phyloP scores from a whole-genome alignment of 1,284 basidiomycete species.

The Taiwanofungus camphoratus region DNA sequence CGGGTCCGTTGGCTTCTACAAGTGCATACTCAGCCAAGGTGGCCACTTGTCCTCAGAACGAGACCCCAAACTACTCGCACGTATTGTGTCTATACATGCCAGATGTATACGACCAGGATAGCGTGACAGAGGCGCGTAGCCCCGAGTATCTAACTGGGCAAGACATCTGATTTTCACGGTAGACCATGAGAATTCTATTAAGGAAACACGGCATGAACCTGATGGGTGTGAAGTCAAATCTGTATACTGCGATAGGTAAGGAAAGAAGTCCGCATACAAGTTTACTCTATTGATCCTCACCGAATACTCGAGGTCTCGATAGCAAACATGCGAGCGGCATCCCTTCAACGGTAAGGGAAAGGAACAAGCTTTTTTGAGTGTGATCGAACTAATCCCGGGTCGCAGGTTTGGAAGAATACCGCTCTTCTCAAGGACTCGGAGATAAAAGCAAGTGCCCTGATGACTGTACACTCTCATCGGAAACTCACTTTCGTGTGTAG shows the following conservation, averaged over 20 bases:
- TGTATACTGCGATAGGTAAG: conserved; percentile 59
- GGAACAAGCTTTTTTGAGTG: background rate
- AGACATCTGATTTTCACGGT: background rate
- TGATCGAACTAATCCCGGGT: background rate
- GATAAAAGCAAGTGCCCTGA: conserved; percentile 44
- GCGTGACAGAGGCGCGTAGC: conserved; percentile 45
- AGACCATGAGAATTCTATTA: conserved; percentile 66
- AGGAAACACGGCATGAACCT: conserved; percentile 58
- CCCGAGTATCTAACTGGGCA: background rate
- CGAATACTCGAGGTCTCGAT: conserved; percentile 58
- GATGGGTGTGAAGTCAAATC: conserved; percentile 62
- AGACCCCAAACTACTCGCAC: conserved; percentile 48
- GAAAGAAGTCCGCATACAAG: conserved; percentile 1
- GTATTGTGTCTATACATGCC: conserved; percentile 69
- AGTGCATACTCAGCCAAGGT: conserved; percentile 53
- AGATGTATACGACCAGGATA: conserved; percentile 57
- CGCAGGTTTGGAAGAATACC: conserved; percentile 61
- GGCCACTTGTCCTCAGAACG: conserved; percentile 49
- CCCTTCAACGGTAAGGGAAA: conserved; percentile 56
- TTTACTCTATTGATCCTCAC: too few species aligned
- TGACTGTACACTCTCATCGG: background rate
- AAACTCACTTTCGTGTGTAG: conserved; percentile 28
- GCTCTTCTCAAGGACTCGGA: conserved; percentile 53
- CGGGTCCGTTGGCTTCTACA: conserved; percentile 55
- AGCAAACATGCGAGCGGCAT: conserved; percentile 72